These are phyloP conservation scores for Lipomyces spencermartinsiae DNA, from an alignment of 805 yeast species.

Conservation along the genomic window DNA sequence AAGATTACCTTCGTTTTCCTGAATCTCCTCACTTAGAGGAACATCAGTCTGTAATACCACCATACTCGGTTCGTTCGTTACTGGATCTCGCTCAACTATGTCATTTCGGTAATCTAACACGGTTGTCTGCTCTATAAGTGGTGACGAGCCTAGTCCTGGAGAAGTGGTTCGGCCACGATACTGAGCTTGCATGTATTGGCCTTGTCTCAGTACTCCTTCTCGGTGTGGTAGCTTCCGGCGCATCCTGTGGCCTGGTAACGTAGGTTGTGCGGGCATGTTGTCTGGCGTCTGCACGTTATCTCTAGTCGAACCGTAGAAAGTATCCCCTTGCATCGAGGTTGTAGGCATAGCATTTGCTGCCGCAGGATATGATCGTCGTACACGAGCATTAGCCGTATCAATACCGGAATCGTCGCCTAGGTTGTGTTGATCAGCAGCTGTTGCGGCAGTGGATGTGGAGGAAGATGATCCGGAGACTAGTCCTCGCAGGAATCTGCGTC, in stretches of 20 bases:
- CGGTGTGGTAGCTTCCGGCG: constrained; percentile 11
- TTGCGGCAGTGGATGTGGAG: constrained; percentile 12
- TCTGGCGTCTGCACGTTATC: not conserved
- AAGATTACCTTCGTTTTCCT: constrained; percentile 31
- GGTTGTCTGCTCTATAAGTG: constrained; percentile 2
- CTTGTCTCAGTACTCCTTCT: constrained; percentile 3
- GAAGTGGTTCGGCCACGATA: constrained; percentile 6
- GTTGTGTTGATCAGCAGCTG: constrained; percentile 9
- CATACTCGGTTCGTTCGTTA: constrained; percentile 33
- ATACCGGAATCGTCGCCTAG: constrained; percentile 9
- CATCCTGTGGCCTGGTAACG: not conserved
- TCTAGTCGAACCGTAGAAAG: constrained; percentile 18
- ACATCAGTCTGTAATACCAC: constrained; percentile 26
- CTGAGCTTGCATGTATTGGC: constrained; percentile 8
- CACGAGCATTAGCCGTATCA: constrained; percentile 25
- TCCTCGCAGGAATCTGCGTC: constrained; percentile 30
- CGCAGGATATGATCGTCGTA: constrained; percentile 11
- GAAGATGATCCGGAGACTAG: constrained; percentile 12
- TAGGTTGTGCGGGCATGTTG: not conserved
- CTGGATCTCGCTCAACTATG: constrained; percentile 29
- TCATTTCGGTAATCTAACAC: constrained; percentile 23
- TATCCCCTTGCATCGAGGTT: not conserved
- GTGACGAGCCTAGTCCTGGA: constrained; percentile 1
- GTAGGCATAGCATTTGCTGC: constrained; percentile 5
- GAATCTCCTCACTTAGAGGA: constrained; percentile 22